Evolutionary conservation across 257 asterid species (phyloP), one percentile per base, ranked within the genome.

Genomic region (Solanum lignicaule): DNA sequence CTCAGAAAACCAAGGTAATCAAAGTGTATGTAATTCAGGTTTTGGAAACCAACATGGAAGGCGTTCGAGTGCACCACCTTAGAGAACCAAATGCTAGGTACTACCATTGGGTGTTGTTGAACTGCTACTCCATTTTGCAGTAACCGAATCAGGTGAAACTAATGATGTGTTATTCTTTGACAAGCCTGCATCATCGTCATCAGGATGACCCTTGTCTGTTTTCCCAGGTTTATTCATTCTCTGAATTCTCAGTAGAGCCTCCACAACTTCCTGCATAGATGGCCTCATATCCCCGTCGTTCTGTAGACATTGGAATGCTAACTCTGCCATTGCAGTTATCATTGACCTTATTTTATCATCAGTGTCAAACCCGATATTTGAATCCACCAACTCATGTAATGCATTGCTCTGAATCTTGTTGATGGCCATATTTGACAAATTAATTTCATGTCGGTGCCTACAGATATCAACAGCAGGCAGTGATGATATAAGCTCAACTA

Each of bases 401-500:
- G 89, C 83, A 1, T 39, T 87, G 73, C 87, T 90, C 69, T 94
- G 96, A 87, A 96, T 96, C 95, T 89, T 95, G 93, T 91, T 93
- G 11, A 93, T 69, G 6, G 98, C 98, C 94, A 96, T 90, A 88
- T 83, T 94, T 0, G 98, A 89, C 84, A 96, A 86, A 89, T 94
- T 96, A 60, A 96, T 93, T 43, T 96, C 98, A 20, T 92, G 93
- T 8, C 94, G 90, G 48, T 91, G 94, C 88, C 99, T 90, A n/a
- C 88, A 89, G 25, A 93, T 93, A 73, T 96, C 99, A 38, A 96
- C 98, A 4, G 99, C 98, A 78, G 90, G 96, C 69, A 92, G 76
- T 15, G 99, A 95, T 21, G 99, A 95, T 73, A 96, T 88, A 21
- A 96, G 96, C 93, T 96, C 98, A 5, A 94, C 89, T 7, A 95